These are phyloP conservation scores for Pythium oligandrum DNA, from an alignment of 352 stramenopile species.

Conservation along the genomic window DNA sequence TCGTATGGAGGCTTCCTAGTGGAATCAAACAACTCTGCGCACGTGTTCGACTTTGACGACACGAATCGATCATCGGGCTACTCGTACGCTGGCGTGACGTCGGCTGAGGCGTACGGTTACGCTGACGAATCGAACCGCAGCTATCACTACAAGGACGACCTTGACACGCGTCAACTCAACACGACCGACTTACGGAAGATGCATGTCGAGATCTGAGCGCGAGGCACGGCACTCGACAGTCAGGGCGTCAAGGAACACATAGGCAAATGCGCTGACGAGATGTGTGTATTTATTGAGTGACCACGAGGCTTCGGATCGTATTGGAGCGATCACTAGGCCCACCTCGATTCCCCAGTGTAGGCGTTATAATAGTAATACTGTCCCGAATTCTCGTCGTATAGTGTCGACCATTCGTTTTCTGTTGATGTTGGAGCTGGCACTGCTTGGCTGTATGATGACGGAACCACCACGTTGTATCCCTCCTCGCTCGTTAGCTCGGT, in stretches of 20 bases:
- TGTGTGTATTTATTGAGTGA: slow-evolving; percentile 9
- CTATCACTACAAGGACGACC: neutral
- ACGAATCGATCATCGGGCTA: neutral
- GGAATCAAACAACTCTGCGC: neutral
- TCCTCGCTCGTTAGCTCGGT: slow-evolving; percentile 33
- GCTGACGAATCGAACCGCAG: slow-evolving; percentile 6
- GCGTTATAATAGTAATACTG: slow-evolving; percentile 76
- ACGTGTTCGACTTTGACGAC: slow-evolving; percentile 3
- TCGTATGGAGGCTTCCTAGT: slow-evolving; percentile 13
- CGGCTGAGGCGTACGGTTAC: slow-evolving; percentile 6
- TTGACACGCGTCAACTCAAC: slow-evolving; percentile 5
- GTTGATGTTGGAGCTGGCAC: neutral
- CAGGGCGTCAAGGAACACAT: no score
- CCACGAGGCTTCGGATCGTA: neutral
- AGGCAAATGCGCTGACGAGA: neutral
- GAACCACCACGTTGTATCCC: slow-evolving; percentile 4
- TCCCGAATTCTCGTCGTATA: slow-evolving; percentile 57
- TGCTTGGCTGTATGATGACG: slow-evolving; percentile 9
- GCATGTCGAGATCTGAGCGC: slow-evolving; percentile 17
- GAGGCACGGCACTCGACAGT: neutral
- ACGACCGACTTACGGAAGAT: slow-evolving; percentile 11
- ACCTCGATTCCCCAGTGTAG: slow-evolving; percentile 59
- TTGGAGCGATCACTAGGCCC: slow-evolving; percentile 25
- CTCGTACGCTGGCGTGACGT: slow-evolving; percentile 2
- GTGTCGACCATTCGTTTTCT: slow-evolving; percentile 43